Conservation (phyloP, 208 protist species). For the Chromosphaera perkinsii region DNA sequence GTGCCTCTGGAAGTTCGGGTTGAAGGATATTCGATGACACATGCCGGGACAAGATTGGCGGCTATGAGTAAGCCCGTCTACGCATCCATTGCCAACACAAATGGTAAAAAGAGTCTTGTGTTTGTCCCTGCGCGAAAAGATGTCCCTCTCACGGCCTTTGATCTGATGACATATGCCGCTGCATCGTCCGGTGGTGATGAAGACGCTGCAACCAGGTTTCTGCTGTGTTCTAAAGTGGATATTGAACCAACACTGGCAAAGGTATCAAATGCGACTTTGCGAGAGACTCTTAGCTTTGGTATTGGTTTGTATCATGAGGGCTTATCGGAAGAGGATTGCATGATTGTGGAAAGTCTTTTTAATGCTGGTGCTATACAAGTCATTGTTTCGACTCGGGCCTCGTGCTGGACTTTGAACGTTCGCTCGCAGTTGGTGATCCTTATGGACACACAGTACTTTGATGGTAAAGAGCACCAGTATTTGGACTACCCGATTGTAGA, state of each 20-base stretch:
- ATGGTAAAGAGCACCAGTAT: conserved; percentile 88
- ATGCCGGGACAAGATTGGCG: conserved; percentile 94
- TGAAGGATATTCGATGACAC: conserved; percentile 23
- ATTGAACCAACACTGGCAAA: neutral
- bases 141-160: conserved; percentile 93
- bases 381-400: conserved; percentile 91
- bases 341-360: conserved; percentile 21
- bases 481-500: conserved; percentile 98
- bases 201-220: conserved; percentile 78
- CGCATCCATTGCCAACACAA: conserved; percentile 85
- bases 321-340: conserved; percentile 11
- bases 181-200: conserved; percentile 54
- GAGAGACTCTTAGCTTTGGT: neutral
- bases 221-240: conserved; percentile 58
- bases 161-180: conserved; percentile 85
- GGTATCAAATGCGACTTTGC: conserved; percentile 5
- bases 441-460: conserved; percentile 98
- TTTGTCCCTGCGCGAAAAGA: conserved; percentile 97
- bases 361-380: conserved; percentile 68
- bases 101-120: conserved; percentile 95
- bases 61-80: conserved; percentile 99
- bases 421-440: conserved; percentile 98
- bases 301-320: conserved; percentile 27
- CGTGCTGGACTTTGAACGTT: conserved; percentile 98
- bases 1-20: conserved; percentile 83